Evolutionary conservation across 139 green algal species (phyloP).

Genomic region (Coelastrella sp.): DNA sequence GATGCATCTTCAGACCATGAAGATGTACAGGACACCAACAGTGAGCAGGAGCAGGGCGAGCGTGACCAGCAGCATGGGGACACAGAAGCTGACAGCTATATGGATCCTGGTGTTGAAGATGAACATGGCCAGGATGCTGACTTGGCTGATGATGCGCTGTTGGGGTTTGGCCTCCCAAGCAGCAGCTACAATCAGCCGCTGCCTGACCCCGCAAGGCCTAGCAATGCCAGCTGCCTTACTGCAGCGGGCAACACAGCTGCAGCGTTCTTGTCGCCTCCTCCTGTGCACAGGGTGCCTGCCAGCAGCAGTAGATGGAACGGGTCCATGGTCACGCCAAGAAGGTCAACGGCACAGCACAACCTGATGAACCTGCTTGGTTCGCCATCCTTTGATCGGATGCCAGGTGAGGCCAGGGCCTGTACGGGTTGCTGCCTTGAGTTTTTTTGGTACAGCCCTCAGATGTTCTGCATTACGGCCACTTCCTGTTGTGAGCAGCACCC

Average conservation of each 20-base stretch:
- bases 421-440: neutral
- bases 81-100: constrained; percentile 23
- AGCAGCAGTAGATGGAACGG: constrained; percentile 6
- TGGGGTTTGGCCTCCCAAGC: neutral
- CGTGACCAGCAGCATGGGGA: neutral
- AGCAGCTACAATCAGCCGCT: neutral
- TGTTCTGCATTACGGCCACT: too few species aligned
- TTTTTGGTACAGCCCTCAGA: too few species aligned
- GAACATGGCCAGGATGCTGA: neutral
- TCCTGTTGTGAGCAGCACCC: too few species aligned
- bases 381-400: constrained; percentile 40
- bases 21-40: neutral
- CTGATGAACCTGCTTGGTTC: constrained; percentile 49
- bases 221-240: constrained; percentile 40
- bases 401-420: neutral
- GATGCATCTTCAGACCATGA: neutral
- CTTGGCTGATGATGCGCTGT: neutral
- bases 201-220: constrained; percentile 28
- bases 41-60: neutral
- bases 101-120: neutral
- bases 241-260: constrained; percentile 10
- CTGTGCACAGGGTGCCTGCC: neutral
- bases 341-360: constrained; percentile 10
- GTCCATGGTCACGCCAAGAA: neutral
- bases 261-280: constrained; percentile 39